Percentiles rank a stretch among this genome's conserved stretches.
Evolutionary conservation across 2,329 filamentous ascomycete genomes (phyloP).

Genomic region (Colletotrichum liaoningense): DNA sequence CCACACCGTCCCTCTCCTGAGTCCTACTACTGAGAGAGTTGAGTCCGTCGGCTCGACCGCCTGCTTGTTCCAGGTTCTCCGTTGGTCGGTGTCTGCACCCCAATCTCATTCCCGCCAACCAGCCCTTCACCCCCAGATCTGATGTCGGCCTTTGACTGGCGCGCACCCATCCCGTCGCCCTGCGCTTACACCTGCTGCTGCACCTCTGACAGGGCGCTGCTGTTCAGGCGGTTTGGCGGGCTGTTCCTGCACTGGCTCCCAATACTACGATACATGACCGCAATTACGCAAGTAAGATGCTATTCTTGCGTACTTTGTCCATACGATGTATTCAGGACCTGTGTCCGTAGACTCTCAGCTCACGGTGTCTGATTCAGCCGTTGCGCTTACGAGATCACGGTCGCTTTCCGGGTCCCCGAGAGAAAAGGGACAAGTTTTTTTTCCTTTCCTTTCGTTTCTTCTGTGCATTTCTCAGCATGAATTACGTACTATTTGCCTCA

Average conservation of each 20-base stretch:
- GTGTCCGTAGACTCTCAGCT: neutral
- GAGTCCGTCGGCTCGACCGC: neutral
- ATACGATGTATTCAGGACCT: neutral
- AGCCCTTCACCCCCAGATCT: constrained; percentile 4
- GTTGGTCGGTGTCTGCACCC: neutral
- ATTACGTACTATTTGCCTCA: constrained; percentile 19
- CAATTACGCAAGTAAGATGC: neutral
- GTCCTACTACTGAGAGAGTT: neutral
- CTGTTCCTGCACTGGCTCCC: constrained; percentile 31
- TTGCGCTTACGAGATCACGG: constrained; percentile 19
- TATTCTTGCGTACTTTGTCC: neutral
- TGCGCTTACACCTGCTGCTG: constrained; percentile 18
- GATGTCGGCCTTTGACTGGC: constrained; percentile 12
- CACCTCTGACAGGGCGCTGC: constrained; percentile 17
- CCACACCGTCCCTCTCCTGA: neutral
- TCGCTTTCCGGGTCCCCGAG: neutral
- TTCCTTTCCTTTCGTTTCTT: too few species aligned
- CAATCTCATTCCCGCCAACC: constrained; percentile 24
- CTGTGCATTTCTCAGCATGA: neutral
- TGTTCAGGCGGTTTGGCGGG: neutral
- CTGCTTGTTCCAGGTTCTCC: neutral
- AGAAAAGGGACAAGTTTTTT: neutral
- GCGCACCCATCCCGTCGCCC: constrained; percentile 2
- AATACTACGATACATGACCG: neutral
- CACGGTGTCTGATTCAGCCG: neutral